Evolutionary conservation across 2,329 filamentous ascomycete genomes (phyloP), one percentile per base, ranked within the genome.

Genomic region (Penicillium sp.): DNA sequence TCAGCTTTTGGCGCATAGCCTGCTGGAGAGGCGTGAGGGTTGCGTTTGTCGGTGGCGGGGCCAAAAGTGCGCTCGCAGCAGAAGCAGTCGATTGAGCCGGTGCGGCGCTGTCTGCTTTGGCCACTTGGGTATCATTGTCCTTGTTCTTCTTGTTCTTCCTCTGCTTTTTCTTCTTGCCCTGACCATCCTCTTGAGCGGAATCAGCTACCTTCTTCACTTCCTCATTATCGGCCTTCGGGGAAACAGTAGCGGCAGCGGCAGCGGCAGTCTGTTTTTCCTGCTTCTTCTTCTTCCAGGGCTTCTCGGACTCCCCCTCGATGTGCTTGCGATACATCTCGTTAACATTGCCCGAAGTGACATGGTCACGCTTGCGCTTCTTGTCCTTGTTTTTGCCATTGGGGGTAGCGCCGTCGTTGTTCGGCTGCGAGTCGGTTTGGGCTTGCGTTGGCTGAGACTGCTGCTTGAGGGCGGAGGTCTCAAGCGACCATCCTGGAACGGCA

Each of bases 1-100:
- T 84, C 63, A 99, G 88, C 81, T 99, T 99, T 73, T 92, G 89
- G 62, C 91, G 89, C 95, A 99, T 99, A 3, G 91, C 88, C 57
- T 90, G 87, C 82, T 99, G 95, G 58, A 99, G 87, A 3, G 95
- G 92, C 0, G 95, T 99, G 71, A 99, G 86, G 68, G 90, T 91
- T 20, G 81, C 73, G 15, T 78, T 76, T 38, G 78, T 69, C 28
- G 80, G 76, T 41, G 81, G 76, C 7, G 78, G 75, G 41, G 79
- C 78, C 1, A 73, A 67, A 54, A 69, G 49, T 14, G 64, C 63
- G 14, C 66, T 61, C 35, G 50, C 5, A 39, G 56, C 39, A 38
- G 61, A 35, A 11, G 56, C 12, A 15, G 49, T 50, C 10, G 41
- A 14, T n/a, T 60, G 55, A 41, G 62, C 25, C 14, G 58, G 38